These are phyloP conservation scores for Leccinum griseonigrum DNA, from an alignment of 1,284 basidiomycete genomes.

Conservation along the genomic window DNA sequence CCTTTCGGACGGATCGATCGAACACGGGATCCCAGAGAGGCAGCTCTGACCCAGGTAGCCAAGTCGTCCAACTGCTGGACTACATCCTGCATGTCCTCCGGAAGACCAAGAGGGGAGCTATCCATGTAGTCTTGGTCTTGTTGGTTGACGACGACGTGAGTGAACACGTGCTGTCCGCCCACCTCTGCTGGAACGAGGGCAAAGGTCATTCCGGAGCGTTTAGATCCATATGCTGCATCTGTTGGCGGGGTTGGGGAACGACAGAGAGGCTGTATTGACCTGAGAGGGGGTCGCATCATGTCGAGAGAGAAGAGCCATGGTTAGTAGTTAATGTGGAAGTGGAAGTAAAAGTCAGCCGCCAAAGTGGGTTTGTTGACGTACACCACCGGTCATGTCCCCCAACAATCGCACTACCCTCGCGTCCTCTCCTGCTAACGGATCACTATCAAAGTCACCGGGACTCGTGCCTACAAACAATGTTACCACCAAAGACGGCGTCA, in stretches of 20 bases:
- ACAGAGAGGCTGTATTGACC: conserved; percentile 14
- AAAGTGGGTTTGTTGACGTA: neutral
- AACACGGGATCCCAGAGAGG: conserved; percentile 15
- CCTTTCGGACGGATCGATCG: conserved; percentile 2
- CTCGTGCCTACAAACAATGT: conserved; percentile 80
- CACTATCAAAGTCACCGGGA: conserved; percentile 36
- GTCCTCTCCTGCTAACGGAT: conserved; percentile 39
- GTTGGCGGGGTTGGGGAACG: conserved; percentile 16
- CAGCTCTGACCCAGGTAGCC: conserved; percentile 28
- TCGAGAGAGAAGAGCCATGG: neutral
- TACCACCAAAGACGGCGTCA: conserved; percentile 66
- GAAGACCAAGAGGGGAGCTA: conserved; percentile 18
- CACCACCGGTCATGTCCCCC: conserved; percentile 17
- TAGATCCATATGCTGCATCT: conserved; percentile 8
- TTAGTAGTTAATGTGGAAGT: neutral
- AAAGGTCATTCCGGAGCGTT: conserved; percentile 19
- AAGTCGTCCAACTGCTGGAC: conserved; percentile 30
- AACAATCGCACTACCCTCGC: conserved; percentile 31
- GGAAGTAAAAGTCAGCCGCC: neutral
- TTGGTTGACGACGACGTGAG: conserved; percentile 16
- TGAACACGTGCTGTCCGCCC: conserved; percentile 13
- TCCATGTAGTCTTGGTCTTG: neutral
- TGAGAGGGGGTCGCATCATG: conserved; percentile 18
- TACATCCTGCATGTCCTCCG: conserved; percentile 29
- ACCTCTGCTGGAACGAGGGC: conserved; percentile 16